Base-by-base conservation (phyloP, 345 rosid genomes). In the Hypericum androsaemum region DNA sequence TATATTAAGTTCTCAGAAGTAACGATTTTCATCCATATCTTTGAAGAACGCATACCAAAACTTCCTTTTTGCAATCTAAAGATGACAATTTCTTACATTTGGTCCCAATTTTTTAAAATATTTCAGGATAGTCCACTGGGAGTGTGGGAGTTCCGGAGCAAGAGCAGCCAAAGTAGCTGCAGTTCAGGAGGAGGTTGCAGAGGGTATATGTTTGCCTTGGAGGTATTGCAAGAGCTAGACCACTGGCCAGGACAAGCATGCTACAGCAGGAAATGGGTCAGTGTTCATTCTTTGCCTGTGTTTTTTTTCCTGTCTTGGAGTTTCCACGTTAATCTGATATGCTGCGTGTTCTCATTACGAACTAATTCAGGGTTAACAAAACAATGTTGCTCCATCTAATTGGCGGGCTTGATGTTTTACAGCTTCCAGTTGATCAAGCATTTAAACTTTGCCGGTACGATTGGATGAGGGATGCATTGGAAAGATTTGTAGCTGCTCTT, bases 191-290 rank as follows among this genome's bases (percentile, higher is more conserved):
- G 88, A 56, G 74, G 88, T 14, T 84, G 94, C 41, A 77, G 74
- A 77, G 94, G 94, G 42, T 75, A 81, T 39, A 74, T 84, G 94
- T 84, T 81, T 70, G 80, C 81, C 10, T 32, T 84, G 71, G 73
- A 83, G 64, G 97, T 89, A 15, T 81, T 86, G 2, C 76, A 86
- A 59, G 86, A 81, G 73, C 94, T 89, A n/a, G 79, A 78, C 14
- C 68, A 62, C 1, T 89, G 95, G 97, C 97, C 97, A 0, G 89
- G 82, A 69, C 80, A 68, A 56, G 66, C 68, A 41, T 70, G 52
- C 47, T 84, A 70, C 52, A 39, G 37, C 4, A 73, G 97, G 46
- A 82, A 60, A 79, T 85, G 97, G 97, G 95, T 88, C 11, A 47
- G 72, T 67, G 13, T 32, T 7, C 7, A 12, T 2, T 1, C 8